A percentile compares a stretch with the other conserved stretches of the same genome.
phyloP scores from a whole-genome alignment of 352 stramenopile species.

The Phytophthora podocarpi region DNA sequence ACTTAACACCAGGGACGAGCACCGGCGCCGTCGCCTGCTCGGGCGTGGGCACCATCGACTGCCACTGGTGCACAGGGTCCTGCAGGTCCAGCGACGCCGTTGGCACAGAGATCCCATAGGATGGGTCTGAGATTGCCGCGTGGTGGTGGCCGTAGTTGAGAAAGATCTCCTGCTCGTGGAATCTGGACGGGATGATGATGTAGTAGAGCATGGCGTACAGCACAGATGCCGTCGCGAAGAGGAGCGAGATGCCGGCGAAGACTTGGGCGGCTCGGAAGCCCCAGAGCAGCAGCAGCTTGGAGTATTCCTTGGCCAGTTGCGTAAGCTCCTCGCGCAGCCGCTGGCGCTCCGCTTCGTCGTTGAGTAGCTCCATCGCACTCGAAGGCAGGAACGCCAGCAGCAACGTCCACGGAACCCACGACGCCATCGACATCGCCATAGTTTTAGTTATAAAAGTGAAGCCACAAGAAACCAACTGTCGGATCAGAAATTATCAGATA shows the following conservation, averaged over 20 bases:
- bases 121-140: constrained; percentile 28
- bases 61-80: constrained; percentile 64
- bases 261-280: constrained; percentile 46
- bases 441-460: no score
- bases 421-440: constrained; percentile 12
- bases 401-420: constrained; percentile 58
- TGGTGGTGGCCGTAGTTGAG: constrained; percentile 76
- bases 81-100: constrained; percentile 61
- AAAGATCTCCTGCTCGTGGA: constrained; percentile 78
- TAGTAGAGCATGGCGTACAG: constrained; percentile 81
- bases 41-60: constrained; percentile 37
- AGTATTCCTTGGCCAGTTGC: constrained; percentile 28
- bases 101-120: constrained; percentile 34
- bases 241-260: constrained; percentile 36
- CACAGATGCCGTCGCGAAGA: constrained; percentile 62
- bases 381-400: constrained; percentile 57
- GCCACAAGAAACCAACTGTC: no score
- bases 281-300: constrained; percentile 44
- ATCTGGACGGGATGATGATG: constrained; percentile 74
- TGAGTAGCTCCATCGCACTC: constrained; percentile 43
- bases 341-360: constrained; percentile 55
- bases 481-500: constrained; percentile 7
- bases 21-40: constrained; percentile 27
- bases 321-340: constrained; percentile 51
- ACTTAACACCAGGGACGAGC: constrained; percentile 71